Percentiles rank a stretch among this genome's conserved stretches.
Conservation (phyloP, 169 alveolate species). For the Toxoplasma gondii region DNA sequence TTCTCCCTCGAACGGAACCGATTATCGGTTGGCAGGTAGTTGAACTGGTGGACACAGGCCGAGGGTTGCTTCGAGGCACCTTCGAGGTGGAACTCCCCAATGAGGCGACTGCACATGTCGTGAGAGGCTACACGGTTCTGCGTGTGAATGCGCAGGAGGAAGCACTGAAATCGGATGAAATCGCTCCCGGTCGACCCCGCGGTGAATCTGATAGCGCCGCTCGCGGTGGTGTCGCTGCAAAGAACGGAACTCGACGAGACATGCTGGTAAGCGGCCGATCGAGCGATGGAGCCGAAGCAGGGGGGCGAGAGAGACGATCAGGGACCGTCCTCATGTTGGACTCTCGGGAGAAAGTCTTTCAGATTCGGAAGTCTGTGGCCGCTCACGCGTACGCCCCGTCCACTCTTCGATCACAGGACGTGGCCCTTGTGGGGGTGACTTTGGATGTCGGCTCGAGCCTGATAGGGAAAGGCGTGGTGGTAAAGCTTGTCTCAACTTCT, state of each 20-base stretch:
- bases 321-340: constrained; percentile 1
- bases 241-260: neutral
- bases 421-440: neutral
- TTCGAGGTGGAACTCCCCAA: constrained; percentile 1
- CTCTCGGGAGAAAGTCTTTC: neutral
- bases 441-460: neutral
- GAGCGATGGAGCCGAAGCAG: neutral
- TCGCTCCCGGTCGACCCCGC: neutral
- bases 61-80: neutral
- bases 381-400: neutral
- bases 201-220: neutral
- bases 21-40: neutral
- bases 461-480: neutral
- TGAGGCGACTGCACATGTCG: constrained; percentile 2
- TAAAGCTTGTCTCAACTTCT: neutral
- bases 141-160: neutral
- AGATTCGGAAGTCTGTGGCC: constrained; percentile 6
- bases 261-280: neutral
- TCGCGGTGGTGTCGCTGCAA: neutral
- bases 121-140: neutral
- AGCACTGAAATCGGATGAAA: too few species aligned
- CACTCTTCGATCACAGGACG: neutral
- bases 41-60: neutral
- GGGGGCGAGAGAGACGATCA: neutral
- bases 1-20: neutral